These are phyloP conservation scores for Populus hybrid DNA, from an alignment of 441 rosid genomes.

Conservation along the genomic window DNA sequence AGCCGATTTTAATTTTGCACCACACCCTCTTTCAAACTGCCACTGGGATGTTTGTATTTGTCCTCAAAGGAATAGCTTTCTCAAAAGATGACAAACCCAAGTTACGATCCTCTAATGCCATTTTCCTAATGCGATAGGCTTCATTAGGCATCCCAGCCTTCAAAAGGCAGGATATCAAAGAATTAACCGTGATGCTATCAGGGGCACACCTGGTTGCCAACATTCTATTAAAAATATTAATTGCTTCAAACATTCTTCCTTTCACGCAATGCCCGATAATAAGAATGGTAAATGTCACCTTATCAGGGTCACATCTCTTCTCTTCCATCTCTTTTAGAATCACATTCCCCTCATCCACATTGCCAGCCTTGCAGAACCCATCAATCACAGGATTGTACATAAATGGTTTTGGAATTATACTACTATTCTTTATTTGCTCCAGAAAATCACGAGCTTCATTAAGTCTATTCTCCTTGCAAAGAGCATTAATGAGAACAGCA, in stretches of 20 bases:
- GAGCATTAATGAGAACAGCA: conserved; percentile 55
- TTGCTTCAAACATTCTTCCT: conserved; percentile 77
- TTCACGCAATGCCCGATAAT: conserved; percentile 89
- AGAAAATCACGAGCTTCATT: conserved; percentile 65
- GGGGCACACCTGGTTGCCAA: conserved; percentile 70
- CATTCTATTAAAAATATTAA: conserved; percentile 71
- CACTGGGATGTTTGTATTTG: conserved; percentile 37
- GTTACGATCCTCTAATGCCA: conserved; percentile 32
- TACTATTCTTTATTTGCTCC: conserved; percentile 46
- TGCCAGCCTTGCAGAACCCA: conserved; percentile 88
- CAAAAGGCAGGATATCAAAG: conserved; percentile 69
- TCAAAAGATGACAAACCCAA: conserved; percentile 31
- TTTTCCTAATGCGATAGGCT: conserved; percentile 47
- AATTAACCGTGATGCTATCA: conserved; percentile 51
- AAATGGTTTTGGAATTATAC: conserved; percentile 57
- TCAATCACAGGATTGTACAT: conserved; percentile 87
- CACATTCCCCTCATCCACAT: conserved; percentile 68
- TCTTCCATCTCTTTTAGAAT: conserved; percentile 68
- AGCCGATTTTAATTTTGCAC: neutral
- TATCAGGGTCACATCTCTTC: conserved; percentile 73
- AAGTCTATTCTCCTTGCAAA: conserved; percentile 68
- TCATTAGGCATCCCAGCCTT: conserved; percentile 88
- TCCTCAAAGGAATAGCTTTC: conserved; percentile 29
- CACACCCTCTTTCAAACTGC: conserved; percentile 44
- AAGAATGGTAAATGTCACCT: conserved; percentile 80